Evolutionary conservation across 2,329 filamentous ascomycete genomes (phyloP).

Genomic region (Cercospora sp.): DNA sequence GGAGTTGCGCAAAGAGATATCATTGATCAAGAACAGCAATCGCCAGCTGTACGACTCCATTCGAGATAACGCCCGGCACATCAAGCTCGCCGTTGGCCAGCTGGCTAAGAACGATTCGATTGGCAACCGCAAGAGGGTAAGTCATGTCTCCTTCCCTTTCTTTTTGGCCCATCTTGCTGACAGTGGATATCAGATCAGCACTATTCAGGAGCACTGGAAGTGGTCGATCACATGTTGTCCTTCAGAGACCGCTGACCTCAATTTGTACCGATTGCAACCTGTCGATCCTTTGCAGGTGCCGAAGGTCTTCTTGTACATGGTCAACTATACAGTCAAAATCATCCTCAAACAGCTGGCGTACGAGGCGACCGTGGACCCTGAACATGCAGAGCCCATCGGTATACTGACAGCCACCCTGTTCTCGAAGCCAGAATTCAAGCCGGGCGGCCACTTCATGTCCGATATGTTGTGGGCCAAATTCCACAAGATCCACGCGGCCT

Average conservation of each 20-base stretch:
- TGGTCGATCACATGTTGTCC: slow-evolving; percentile 13
- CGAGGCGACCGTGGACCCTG: slow-evolving; percentile 43
- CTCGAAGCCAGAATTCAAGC: slow-evolving; percentile 59
- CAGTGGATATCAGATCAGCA: slow-evolving; percentile 2
- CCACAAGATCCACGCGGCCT: slow-evolving; percentile 73
- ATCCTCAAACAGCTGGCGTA: slow-evolving; percentile 63
- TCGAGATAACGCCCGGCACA: slow-evolving; percentile 56
- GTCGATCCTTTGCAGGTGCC: slow-evolving; percentile 10
- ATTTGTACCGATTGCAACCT: slow-evolving; percentile 12
- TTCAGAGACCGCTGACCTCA: slow-evolving; percentile 14
- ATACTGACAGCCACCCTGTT: slow-evolving; percentile 75
- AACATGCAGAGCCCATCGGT: slow-evolving; percentile 72
- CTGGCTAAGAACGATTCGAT: slow-evolving; percentile 15
- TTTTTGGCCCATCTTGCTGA: not conserved
- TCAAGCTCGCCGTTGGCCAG: slow-evolving; percentile 57
- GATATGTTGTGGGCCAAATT: slow-evolving; percentile 89
- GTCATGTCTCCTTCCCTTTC: not conserved
- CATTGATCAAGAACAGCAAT: slow-evolving; percentile 50
- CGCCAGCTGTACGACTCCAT: slow-evolving; percentile 47
- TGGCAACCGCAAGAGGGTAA: slow-evolving; percentile 17
- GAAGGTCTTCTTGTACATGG: slow-evolving; percentile 55
- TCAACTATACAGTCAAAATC: slow-evolving; percentile 74
- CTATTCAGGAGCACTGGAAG: slow-evolving; percentile 17
- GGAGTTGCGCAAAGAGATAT: slow-evolving; percentile 56
- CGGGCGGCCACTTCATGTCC: slow-evolving; percentile 70